Evolutionary conservation across 2,329 filamentous ascomycete genomes (phyloP).

Genomic region (Ophiocordyceps camponoti-leonardi): DNA sequence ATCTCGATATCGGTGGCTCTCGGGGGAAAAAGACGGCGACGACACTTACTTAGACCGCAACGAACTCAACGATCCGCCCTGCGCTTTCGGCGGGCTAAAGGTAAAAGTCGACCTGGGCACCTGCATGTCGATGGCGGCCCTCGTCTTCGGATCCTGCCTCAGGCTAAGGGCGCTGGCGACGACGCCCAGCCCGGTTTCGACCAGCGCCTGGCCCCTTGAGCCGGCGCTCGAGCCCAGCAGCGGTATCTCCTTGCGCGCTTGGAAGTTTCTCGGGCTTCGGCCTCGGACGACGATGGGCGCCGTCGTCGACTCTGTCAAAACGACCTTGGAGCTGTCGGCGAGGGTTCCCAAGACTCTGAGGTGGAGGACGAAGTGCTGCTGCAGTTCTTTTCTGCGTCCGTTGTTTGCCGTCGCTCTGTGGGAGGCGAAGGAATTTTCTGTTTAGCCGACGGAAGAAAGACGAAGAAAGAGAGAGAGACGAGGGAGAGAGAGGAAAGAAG

Average conservation of each 20-base stretch:
- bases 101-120: constrained; percentile 39
- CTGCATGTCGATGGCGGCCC: constrained; percentile 33
- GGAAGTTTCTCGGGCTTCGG: constrained; percentile 85
- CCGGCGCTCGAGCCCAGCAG: constrained; percentile 61
- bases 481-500: too few relatives aligned
- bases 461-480: too few relatives aligned
- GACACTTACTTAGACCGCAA: constrained; percentile 44
- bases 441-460: too few relatives aligned
- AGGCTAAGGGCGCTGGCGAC: constrained; percentile 37
- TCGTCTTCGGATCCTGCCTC: constrained; percentile 36
- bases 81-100: constrained; percentile 38
- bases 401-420: constrained; percentile 83
- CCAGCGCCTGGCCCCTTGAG: constrained; percentile 58
- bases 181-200: constrained; percentile 44
- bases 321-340: constrained; percentile 64
- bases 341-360: constrained; percentile 75
- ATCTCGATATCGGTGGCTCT: background rate
- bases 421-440: background rate
- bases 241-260: constrained; percentile 82
- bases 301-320: constrained; percentile 70
- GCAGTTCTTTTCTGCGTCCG: constrained; percentile 80
- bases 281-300: constrained; percentile 88
- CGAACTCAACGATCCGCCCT: constrained; percentile 30
- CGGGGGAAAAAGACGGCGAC: background rate
- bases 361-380: constrained; percentile 87